Percentiles rank a stretch among this genome's conserved stretches.
These are phyloP conservation scores for Capsicum baccatum DNA, from an alignment of 257 asterid species.

Conservation along the genomic window DNA sequence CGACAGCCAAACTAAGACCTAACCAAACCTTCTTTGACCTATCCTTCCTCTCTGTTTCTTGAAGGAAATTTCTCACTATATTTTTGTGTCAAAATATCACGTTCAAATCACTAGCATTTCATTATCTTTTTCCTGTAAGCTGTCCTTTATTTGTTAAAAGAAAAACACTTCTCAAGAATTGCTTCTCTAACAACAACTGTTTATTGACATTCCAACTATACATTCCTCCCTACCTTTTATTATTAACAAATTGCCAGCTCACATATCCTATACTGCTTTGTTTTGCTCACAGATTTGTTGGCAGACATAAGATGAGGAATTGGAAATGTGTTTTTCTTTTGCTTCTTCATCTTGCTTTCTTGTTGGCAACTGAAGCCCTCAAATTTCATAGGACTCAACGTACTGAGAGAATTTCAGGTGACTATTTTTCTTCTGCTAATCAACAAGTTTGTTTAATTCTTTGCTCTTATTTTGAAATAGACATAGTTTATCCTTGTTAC, in stretches of 20 bases:
- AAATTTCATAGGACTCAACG: slow-evolving; percentile 44
- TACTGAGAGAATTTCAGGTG: slow-evolving; percentile 57
- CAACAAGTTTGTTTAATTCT: background rate
- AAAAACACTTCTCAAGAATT: slow-evolving; percentile 44
- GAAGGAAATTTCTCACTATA: too few relatives aligned
- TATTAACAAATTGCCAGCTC: slow-evolving; percentile 11
- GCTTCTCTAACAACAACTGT: slow-evolving; percentile 46
- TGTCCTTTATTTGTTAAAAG: slow-evolving; percentile 20
- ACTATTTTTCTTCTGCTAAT: background rate
- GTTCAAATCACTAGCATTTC: slow-evolving; percentile 30
- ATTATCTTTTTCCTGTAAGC: slow-evolving; percentile 33
- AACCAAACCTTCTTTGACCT: too few relatives aligned
- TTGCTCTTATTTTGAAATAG: background rate
- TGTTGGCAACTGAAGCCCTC: slow-evolving; percentile 38
- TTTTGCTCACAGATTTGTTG: background rate
- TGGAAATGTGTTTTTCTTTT: slow-evolving; percentile 39
- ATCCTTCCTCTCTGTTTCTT: too few relatives aligned
- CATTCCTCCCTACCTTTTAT: slow-evolving; percentile 34
- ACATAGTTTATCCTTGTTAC: background rate
- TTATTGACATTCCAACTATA: slow-evolving; percentile 59
- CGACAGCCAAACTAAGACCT: too few relatives aligned
- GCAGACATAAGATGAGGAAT: slow-evolving; percentile 32
- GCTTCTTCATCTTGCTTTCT: slow-evolving; percentile 33
- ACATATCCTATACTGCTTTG: background rate
- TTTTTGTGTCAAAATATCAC: too few relatives aligned